Percentiles rank a stretch among this genome's conserved stretches.
phyloP scores from a whole-genome alignment of 768 basidiomycete species.

The Flagelloscypha sp. region DNA sequence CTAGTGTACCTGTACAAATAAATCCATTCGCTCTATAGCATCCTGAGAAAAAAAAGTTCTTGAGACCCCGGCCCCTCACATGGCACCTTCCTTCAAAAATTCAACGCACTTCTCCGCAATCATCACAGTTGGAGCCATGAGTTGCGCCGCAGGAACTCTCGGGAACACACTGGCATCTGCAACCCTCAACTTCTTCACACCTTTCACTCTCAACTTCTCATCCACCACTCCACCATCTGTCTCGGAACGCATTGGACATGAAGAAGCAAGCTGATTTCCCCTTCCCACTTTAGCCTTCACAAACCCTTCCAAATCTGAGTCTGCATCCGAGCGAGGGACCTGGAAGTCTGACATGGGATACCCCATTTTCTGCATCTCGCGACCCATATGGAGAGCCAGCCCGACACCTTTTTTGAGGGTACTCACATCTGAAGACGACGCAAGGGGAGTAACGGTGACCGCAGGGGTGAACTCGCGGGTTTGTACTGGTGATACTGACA shows the following conservation, averaged over 20 bases:
- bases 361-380: conserved; percentile 10
- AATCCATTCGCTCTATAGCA: no score
- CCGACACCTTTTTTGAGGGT: conserved; percentile 12
- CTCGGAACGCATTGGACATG: conserved; percentile 11
- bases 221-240: conserved; percentile 32
- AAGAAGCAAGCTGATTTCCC: conserved; percentile 8
- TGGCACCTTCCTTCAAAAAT: no score
- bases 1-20: no score
- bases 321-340: conserved; percentile 2
- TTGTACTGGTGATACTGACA: conserved; percentile 14
- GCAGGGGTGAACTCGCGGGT: conserved; percentile 13
- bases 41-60: no score
- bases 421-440: conserved; percentile 12
- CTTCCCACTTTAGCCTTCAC: not conserved
- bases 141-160: conserved; percentile 18
- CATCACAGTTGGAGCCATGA: conserved; percentile 20
- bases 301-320: conserved; percentile 5
- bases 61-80: no score
- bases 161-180: conserved; percentile 25
- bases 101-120: conserved; percentile 19
- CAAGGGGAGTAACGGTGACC: conserved; percentile 17
- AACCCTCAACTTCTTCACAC: conserved; percentile 30
- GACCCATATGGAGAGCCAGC: conserved; percentile 12
- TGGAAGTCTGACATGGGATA: conserved; percentile 12
- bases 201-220: conserved; percentile 33